These are phyloP conservation scores for Nematocida sp. DNA, from an alignment of 371 early-diverging fungal genomes.

Conservation along the genomic window DNA sequence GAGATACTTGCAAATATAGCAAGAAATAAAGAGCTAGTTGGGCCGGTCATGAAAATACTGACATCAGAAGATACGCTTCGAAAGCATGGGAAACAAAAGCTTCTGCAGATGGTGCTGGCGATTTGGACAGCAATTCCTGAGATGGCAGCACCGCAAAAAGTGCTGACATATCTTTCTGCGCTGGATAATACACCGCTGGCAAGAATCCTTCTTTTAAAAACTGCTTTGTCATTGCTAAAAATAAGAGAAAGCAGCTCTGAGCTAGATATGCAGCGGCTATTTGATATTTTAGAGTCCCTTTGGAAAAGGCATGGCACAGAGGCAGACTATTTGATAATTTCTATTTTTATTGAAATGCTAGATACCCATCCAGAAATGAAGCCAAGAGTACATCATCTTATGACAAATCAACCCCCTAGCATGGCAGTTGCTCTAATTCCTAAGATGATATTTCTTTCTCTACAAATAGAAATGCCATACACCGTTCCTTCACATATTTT, in stretches of 20 bases:
- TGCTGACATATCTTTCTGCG: background rate
- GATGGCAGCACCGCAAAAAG: background rate
- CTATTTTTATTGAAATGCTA: background rate
- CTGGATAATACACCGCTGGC: background rate
- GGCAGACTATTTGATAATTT: slow-evolving; percentile 2
- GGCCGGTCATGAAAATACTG: background rate
- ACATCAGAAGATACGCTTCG: slow-evolving; percentile 10
- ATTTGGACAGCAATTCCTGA: slow-evolving; percentile 35
- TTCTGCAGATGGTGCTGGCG: slow-evolving; percentile 27
- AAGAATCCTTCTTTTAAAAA: background rate
- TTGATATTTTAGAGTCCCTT: background rate
- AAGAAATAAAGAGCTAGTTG: background rate
- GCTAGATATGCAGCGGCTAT: background rate
- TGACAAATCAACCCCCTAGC: background rate
- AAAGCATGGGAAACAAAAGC: slow-evolving; percentile 1
- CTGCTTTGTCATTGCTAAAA: background rate
- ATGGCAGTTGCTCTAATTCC: background rate
- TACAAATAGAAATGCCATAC: background rate
- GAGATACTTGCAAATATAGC: slow-evolving; percentile 33
- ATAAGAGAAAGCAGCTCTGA: background rate
- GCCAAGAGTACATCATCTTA: background rate
- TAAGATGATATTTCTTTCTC: slow-evolving; percentile 8
- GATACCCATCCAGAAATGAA: background rate
- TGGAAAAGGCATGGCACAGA: background rate
- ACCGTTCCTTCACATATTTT: background rate